Evolutionary conservation across 2,329 filamentous ascomycete species (phyloP), one percentile per base, ranked within the genome.

Genomic region (Madurella mycetomatis): DNA sequence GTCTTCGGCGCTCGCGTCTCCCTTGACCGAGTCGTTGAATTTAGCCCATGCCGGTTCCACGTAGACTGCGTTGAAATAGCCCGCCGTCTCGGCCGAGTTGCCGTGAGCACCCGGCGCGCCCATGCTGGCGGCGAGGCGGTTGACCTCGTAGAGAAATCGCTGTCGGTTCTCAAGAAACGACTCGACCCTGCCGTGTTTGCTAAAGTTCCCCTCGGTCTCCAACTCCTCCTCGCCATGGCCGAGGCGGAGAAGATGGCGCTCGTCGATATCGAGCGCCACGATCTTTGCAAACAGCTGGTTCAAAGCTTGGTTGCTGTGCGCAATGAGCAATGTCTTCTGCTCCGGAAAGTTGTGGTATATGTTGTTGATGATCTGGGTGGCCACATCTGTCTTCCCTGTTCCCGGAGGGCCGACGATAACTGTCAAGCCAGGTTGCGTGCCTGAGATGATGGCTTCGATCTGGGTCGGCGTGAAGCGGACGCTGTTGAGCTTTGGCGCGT

Each of bases 251-350:
- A 99, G 79, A 75, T 99, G 94, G 40, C 94, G 85, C 71, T 95
- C 88, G 66, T 99, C 95, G 62, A 99, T 97, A 65, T 97, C 91
- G 30, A 99, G 78, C 5, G 88, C 88, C n/a, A 92, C 87, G 58
- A 99, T 99, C 74, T 99, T 99, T 64, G 95, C 89, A 73, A 99
- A 99, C 1, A 99, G 79, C 69, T 99, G 94, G 66, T 99, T 99
- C 9, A 99, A 77, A 2, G 94, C 95, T 70, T 99, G 95, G 67
- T 99, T 99, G 72, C 92, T 97, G 70, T 99, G 94, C 4, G 94
- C 94, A 60, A 99, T 84, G 41, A 99, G 82, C 16, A 99, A 76
- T 0, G 94, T 99, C 63, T 90, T 87, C 70, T 99, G 91, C 60
- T 86, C 79, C 8, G 94, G 92, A 68, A 96, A 99, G 72, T 97